These are phyloP conservation scores for Ajuga chamaepitys DNA, from an alignment of 257 asterid species.

Conservation along the genomic window DNA sequence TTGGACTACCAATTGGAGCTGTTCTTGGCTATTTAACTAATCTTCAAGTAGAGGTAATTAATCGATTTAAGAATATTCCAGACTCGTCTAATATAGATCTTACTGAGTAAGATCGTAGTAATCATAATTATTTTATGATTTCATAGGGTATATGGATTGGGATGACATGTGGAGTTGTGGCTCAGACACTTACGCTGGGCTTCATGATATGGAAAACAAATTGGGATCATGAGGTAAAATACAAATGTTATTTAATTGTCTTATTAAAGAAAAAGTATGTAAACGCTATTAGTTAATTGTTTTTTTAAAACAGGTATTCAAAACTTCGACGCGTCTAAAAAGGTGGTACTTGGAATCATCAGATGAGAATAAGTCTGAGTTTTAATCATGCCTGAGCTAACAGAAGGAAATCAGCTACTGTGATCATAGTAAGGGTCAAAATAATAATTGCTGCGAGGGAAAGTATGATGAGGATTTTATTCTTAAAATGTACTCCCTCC, in stretches of 20 bases:
- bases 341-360: constrained; percentile 36
- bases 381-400: too few relatives aligned
- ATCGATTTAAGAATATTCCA: background rate
- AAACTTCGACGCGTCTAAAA: constrained; percentile 16
- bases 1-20: constrained; percentile 24
- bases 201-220: constrained; percentile 35
- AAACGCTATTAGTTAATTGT: background rate
- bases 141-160: constrained; percentile 62
- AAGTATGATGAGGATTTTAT: too few relatives aligned
- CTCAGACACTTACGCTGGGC: constrained; percentile 41
- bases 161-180: constrained; percentile 40
- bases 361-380: too few relatives aligned
- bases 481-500: too few relatives aligned
- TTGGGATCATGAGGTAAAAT: constrained; percentile 33
- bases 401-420: too few relatives aligned
- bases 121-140: too few relatives aligned
- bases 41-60: constrained; percentile 19
- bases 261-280: background rate
- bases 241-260: background rate
- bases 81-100: background rate
- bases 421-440: too few relatives aligned
- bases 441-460: too few relatives aligned
- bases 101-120: too few relatives aligned
- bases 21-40: constrained; percentile 21
- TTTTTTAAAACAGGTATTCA: constrained; percentile 1